Evolutionary conservation across 2,329 filamentous ascomycete species (phyloP).

Genomic region (Venturia effusa): DNA sequence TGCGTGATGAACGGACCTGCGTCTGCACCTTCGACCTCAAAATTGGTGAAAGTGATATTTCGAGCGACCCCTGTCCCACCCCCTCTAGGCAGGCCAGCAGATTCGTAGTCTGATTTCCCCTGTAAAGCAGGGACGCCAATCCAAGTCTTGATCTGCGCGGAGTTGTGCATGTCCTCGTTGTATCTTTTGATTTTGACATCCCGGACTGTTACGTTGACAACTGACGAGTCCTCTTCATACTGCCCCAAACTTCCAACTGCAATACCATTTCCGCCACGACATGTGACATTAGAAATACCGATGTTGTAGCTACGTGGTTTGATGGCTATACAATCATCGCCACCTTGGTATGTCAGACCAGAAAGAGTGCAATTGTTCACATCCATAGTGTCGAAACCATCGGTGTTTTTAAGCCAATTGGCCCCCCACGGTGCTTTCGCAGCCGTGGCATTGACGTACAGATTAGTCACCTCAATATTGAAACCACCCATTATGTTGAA

Average conservation of each 20-base stretch:
- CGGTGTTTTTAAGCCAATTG: constrained; percentile 49
- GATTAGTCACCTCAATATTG: constrained; percentile 40
- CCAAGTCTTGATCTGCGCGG: constrained; percentile 48
- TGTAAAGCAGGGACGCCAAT: constrained; percentile 38
- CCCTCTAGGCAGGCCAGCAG: constrained; percentile 36
- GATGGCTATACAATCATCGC: constrained; percentile 50
- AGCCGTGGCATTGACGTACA: constrained; percentile 40
- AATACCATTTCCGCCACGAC: constrained; percentile 41
- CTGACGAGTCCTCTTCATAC: constrained; percentile 43
- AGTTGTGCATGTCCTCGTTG: constrained; percentile 38
- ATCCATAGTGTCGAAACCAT: constrained; percentile 49
- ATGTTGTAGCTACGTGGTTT: constrained; percentile 54
- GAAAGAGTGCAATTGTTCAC: constrained; percentile 37
- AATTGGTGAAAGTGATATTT: constrained; percentile 43
- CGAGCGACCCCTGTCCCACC: constrained; percentile 43
- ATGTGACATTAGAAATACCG: constrained; percentile 42
- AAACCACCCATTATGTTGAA: constrained; percentile 49
- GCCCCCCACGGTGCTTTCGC: constrained; percentile 38
- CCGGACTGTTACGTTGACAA: constrained; percentile 38
- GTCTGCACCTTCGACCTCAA: constrained; percentile 36
- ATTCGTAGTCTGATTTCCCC: constrained; percentile 35
- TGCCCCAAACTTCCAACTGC: constrained; percentile 44
- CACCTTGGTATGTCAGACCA: constrained; percentile 44
- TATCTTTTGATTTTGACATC: constrained; percentile 35
- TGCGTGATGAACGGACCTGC: constrained; percentile 35